Evolutionary conservation across 371 early-diverging fungal species (phyloP).

Genomic region (Mucor indicus): DNA sequence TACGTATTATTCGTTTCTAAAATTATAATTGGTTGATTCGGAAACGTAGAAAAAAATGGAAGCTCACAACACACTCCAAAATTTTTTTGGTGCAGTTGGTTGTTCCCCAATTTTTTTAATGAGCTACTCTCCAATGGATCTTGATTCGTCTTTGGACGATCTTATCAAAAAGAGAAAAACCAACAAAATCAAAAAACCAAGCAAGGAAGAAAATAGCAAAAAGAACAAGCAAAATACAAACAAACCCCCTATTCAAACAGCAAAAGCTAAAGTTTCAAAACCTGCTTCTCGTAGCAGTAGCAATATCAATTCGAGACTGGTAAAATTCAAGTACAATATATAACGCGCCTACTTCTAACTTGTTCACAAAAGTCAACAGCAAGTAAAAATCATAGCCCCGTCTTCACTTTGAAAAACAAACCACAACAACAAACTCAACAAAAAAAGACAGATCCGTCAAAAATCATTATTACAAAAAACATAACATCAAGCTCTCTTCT

Average conservation of each 20-base stretch:
- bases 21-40: too few relatives aligned
- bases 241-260: constrained; percentile 7
- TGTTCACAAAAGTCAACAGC: not conserved
- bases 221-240: constrained; percentile 1
- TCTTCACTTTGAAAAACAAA: constrained; percentile 7
- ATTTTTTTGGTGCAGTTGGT: too few relatives aligned
- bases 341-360: constrained; percentile 1
- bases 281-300: not conserved
- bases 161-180: constrained; percentile 33
- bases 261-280: constrained; percentile 16
- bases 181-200: constrained; percentile 6
- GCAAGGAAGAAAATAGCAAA: constrained; percentile 12
- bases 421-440: not conserved
- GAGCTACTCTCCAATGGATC: constrained; percentile 29
- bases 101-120: too few relatives aligned
- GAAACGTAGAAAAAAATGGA: too few relatives aligned
- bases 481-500: constrained; percentile 7
- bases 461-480: constrained; percentile 34
- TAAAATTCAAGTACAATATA: constrained; percentile 2
- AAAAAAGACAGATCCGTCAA: constrained; percentile 27
- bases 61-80: too few relatives aligned
- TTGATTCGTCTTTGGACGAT: constrained; percentile 48
- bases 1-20: too few relatives aligned
- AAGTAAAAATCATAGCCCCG: not conserved
- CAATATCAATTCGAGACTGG: constrained; percentile 13